Conservation (phyloP, 345 rosid genomes). For the Combretum micranthum region DNA sequence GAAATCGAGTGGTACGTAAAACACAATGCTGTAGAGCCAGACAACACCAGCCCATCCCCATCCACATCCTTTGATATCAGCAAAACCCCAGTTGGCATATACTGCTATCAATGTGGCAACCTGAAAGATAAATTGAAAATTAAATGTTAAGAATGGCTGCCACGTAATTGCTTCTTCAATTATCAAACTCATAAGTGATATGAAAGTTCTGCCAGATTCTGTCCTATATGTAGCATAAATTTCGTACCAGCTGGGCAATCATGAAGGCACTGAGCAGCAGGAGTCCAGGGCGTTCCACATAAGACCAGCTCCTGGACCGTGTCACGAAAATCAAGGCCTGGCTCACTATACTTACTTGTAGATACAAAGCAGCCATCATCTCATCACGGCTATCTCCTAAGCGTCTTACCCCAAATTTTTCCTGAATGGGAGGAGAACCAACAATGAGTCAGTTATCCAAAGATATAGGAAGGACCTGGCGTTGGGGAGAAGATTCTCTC, state of each 20-base stretch:
- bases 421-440: constrained; percentile 13
- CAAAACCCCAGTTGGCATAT: constrained; percentile 41
- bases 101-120: constrained; percentile 43
- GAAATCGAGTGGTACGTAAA: constrained; percentile 25
- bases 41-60: constrained; percentile 48
- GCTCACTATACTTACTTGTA: constrained; percentile 51
- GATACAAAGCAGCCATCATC: constrained; percentile 39
- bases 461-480: background rate
- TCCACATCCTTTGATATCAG: constrained; percentile 33
- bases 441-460: background rate
- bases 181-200: background rate
- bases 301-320: constrained; percentile 46
- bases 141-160: background rate
- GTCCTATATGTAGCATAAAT: background rate
- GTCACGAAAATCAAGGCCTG: constrained; percentile 48
- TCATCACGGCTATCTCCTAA: constrained; percentile 17
- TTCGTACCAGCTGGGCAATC: constrained; percentile 33
- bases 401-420: constrained; percentile 31
- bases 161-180: background rate
- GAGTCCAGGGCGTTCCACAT: constrained; percentile 32
- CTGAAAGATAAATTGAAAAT: constrained; percentile 7
- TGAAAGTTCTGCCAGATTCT: too few species aligned
- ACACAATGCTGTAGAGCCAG: constrained; percentile 29
- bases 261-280: constrained; percentile 30
- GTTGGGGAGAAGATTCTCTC: constrained; percentile 6